Conservation (phyloP, 352 stramenopile species). For the Phytophthora palmivora region DNA sequence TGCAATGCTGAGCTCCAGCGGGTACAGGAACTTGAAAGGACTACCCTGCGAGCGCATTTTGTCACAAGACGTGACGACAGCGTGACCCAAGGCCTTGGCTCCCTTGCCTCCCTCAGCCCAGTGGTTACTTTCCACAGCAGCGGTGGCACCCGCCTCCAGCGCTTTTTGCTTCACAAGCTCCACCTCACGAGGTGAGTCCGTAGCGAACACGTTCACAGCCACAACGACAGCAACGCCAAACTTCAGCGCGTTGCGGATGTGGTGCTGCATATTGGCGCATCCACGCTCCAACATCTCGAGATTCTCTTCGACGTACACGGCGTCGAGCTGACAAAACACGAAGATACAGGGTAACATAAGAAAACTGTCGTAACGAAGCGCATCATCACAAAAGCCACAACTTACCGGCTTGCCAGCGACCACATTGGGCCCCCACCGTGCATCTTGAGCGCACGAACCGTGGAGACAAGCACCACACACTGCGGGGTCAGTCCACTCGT, state of each 20-base stretch:
- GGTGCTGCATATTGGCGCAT: slow-evolving; percentile 94
- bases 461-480: slow-evolving; percentile 98
- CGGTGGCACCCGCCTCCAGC: slow-evolving; percentile 93
- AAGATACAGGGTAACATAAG: slow-evolving; percentile 1
- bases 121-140: slow-evolving; percentile 95
- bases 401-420: slow-evolving; percentile 93
- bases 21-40: slow-evolving; percentile 97
- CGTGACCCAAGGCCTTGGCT: slow-evolving; percentile 91
- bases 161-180: slow-evolving; percentile 93
- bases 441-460: slow-evolving; percentile 98
- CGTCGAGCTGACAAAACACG: slow-evolving; percentile 50
- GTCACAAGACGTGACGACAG: slow-evolving; percentile 93
- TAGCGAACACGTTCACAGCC: slow-evolving; percentile 89
- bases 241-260: slow-evolving; percentile 96
- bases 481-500: slow-evolving; percentile 95
- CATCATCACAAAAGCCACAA: slow-evolving; percentile 1
- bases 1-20: slow-evolving; percentile 90
- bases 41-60: slow-evolving; percentile 76
- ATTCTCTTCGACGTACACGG: slow-evolving; percentile 96
- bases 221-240: slow-evolving; percentile 98
- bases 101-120: slow-evolving; percentile 83
- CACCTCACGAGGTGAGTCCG: slow-evolving; percentile 89
- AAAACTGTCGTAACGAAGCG: background rate
- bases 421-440: slow-evolving; percentile 97
- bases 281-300: slow-evolving; percentile 94